Base-by-base conservation (phyloP, 177 flowering plant genomes). In the Vitis hybrid region DNA sequence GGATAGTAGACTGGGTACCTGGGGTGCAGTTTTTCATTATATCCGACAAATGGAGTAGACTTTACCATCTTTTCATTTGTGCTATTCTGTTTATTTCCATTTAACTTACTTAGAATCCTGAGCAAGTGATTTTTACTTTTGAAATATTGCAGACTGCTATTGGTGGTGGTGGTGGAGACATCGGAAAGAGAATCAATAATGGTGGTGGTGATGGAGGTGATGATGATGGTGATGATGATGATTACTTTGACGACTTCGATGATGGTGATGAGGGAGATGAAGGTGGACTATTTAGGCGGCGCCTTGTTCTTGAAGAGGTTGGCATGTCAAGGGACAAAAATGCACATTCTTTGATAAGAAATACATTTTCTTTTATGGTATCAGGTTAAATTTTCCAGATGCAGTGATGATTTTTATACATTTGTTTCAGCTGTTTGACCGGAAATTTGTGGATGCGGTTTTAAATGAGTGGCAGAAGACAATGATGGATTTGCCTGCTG, bases 131-230 rank as follows among this genome's bases (percentile, higher is more conserved):
- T 73, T 67, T 20, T 26, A 18, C n/a, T 69, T 71, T 63, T 82
- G 51, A 58, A 69, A 73, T 34, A 34, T 69, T 79, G 68, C 84
- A 95, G 99, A 59, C 74, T 67, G 85, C 90, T 45, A 67, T 71
- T 75, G 99, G 98, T 5, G 97, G 97, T 55, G 97, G 97, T 29
- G 97, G 97, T 73, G 98, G 99, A 66, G 85, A 85, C 80, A 89
- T 88, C 66, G 98, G 98, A 56, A 96, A 93, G 84, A 87, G 58
- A 65, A 87, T 85, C 68, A 78, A 74, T 77, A 71, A 81, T 79
- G 98, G 98, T 62, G 98, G 98, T 71, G 98, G 99, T 74, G 98
- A 90, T 85, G 99, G 98, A 15, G 98, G 97, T 34, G 97, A 88
- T 80, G 99, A 89, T 79, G 93, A 82, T 72, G 98, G 95, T 19